Base-by-base conservation (phyloP, 768 basidiomycete genomes). In the Russula abietina region DNA sequence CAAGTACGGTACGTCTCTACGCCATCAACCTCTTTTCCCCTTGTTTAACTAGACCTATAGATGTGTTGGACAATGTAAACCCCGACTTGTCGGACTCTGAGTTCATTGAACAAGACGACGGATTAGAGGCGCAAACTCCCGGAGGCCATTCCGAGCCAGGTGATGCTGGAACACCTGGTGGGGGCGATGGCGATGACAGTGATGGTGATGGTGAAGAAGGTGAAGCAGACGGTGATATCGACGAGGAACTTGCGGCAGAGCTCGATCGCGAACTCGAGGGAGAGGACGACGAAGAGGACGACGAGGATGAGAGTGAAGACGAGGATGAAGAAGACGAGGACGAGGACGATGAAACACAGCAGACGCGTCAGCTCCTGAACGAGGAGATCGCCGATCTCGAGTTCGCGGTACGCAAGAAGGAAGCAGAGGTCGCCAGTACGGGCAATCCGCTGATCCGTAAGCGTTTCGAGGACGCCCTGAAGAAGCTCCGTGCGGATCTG, bases 391-490 rank as follows among this genome's bases (percentile, higher is more conserved):
- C 85, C 52, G 93, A 96, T 72, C 75, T 97, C 66, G 90, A 96
- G 73, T 86, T 86, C 53, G 94, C 93, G 2, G 89, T 95, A 14
- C 79, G 84, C 48, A 90, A 91, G 81, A 96, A 95, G 76, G 81
- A 82, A 52, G 82, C 79, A 24, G 93, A 96, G 73, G 86, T 95
- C 64, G 82, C 87, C 2, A 87, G 85, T 67, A 89, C 90, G 22
- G 83, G 84, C 3, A 97, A 97, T 73, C 88, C 90, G 41, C 81
- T 96, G 60, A 93, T 97, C 71, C 69, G 94, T 88, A 89, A 88
- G 83, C 93, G 93, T 39, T 95, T 96, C 74, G 92, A 95, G 72
- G 94, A 96, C 71, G 88, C 90, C 19, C 74, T 95, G 69, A 91
- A 87, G 78, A 97, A 96, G 74, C 79, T 97, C 53, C 82, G 86